Evolutionary conservation across 768 basidiomycete genomes (phyloP), one percentile per base, ranked within the genome.

Genomic region (Gloeopeniophorella convolvens): DNA sequence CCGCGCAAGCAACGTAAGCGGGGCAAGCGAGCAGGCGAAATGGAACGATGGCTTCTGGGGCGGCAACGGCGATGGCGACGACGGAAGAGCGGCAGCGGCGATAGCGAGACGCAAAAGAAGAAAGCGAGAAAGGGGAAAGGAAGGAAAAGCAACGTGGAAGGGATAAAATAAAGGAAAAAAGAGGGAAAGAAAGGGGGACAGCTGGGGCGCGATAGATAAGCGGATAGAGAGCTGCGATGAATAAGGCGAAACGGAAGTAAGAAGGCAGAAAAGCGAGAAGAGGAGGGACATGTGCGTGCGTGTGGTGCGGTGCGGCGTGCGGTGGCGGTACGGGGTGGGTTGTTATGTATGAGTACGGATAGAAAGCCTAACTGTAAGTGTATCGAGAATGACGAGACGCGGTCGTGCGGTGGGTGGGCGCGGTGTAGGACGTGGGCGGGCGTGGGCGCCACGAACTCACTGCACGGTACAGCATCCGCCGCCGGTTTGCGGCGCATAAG

Each of bases 401-500:
- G 23, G 9, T 32, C 8, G 30, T 32, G 41, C 26, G n/a, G n/a
- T n/a, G 27, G 41, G 16, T 28, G 41, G 3, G 27, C 21, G 16
- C 36, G 30, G 28, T n/a, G 23, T n/a, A 21, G 24, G 21, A 42
- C 28, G 33, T 21, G 42, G 18, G 15, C 10, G 35, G 28, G 27
- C 16, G 23, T 37, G 16, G 27, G 15, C 35, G 5, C 9, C 35
- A 27, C 10, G 35, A 51, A 20, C 26, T 56, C 48, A 57, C 46
- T 57, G 55, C 28, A 57, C 6, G 20, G 20, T 30, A 50, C 55
- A 57, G 27, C 55, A 57, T n/a, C 50, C 50, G 33, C 42, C 48
- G 7, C 46, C 47, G 1, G 41, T 41, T 26, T 54, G 81, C 46
- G 85, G 87, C 21, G 85, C 85, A 62, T 92, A 98, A 41, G 95